Base-by-base conservation (phyloP, 2,329 filamentous ascomycete genomes). In the Rasamsonia emersonii region DNA sequence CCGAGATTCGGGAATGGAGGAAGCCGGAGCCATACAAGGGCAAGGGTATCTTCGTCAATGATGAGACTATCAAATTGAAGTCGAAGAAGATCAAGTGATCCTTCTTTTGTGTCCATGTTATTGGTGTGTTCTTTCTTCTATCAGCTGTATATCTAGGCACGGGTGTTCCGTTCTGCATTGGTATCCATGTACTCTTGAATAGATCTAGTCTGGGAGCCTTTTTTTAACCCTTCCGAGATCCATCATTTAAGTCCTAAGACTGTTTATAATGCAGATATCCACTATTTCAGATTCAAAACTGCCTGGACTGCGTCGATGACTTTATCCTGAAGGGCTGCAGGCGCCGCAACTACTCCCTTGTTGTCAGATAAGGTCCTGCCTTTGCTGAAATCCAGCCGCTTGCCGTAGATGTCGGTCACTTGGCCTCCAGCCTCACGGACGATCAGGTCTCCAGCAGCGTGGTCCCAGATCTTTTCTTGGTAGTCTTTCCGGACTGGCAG, bases 381-480 rank as follows among this genome's bases (percentile, higher is more conserved):
- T 35, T 79, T 73, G 49, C 77, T 76, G 59, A 98, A 98, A 59
- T 98, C 82, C 37, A 98, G 69, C 39, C 77, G 71, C 54, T 83
- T 83, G 48, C 93, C 91, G 40, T 81, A 71, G 24, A 86, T 81
- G 61, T 98, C 93, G 1, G 86, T 93, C 33, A 98, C 89, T 51
- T 82, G 70, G 29, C 91, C 93, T 31, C 91, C 91, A 3, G 91
- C 86, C 64, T 98, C 93, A 36, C 88, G 73, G 24, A 96, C 91
- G 45, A 98, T 88, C 37, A 98, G 65, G 50, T 94, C 88, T 24
- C 91, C 91, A 9, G 89, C 91, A 11, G 91, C 91, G 59, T 98
- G 91, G 56, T 98, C 91, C 91, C 91, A 98, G 46, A 98, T 98
- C 75, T 98, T 98, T 71, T 98, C 91, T 58, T 93, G 78, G 65